phyloP scores from a whole-genome alignment of 2,329 filamentous ascomycete species.

The Fusarium decemcellulare region DNA sequence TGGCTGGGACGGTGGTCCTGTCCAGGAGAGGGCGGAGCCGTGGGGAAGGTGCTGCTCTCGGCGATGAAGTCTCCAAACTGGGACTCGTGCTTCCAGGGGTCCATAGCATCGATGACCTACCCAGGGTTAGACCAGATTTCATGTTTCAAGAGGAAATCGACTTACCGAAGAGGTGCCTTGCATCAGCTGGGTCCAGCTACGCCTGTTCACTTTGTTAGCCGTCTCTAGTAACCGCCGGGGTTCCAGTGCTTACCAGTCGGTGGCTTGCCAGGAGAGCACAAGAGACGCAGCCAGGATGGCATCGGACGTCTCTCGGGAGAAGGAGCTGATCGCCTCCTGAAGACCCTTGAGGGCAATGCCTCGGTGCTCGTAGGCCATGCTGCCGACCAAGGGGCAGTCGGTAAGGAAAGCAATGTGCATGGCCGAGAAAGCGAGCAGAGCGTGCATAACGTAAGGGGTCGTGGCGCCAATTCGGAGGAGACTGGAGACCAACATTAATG shows the following conservation, averaged over 20 bases:
- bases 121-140: conserved; percentile 34
- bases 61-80: conserved; percentile 86
- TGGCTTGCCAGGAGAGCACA: conserved; percentile 94
- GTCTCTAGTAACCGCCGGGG: not conserved
- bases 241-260: conserved; percentile 82
- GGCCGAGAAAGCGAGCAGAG: conserved; percentile 92
- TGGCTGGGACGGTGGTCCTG: conserved; percentile 73
- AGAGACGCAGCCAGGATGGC: conserved; percentile 93
- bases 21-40: conserved; percentile 73
- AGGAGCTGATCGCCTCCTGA: conserved; percentile 87
- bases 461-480: conserved; percentile 82
- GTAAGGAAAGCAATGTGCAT: conserved; percentile 94
- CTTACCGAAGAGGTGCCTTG: conserved; percentile 90
- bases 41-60: conserved; percentile 82
- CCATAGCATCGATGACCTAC: conserved; percentile 92
- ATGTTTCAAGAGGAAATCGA: conserved; percentile 31
- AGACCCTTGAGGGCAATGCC: conserved; percentile 88
- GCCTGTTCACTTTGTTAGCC: conserved; percentile 69
- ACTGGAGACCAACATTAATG: conserved; percentile 41
- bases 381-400: conserved; percentile 85
- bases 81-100: conserved; percentile 90
- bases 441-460: conserved; percentile 93
- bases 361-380: conserved; percentile 91
- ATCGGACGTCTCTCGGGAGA: conserved; percentile 90
- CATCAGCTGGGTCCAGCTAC: conserved; percentile 93